Base-by-base conservation (phyloP, 2,329 filamentous ascomycete species). In the Cucurbitaria berberidis region DNA sequence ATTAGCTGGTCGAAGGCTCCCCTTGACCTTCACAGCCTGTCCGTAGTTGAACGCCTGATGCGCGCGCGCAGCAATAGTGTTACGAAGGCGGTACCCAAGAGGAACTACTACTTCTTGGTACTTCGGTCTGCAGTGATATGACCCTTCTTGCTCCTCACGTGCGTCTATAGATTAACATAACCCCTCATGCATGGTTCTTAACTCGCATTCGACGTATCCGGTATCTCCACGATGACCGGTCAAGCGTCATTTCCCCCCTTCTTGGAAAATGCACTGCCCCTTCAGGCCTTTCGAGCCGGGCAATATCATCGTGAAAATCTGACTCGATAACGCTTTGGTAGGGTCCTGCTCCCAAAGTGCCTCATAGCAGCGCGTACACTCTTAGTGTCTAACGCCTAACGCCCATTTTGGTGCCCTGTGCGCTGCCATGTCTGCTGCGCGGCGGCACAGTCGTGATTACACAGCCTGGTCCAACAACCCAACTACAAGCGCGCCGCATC, bases 181-280 rank as follows among this genome's bases (percentile, higher is more conserved):
- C 26, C 30, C 15, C 30, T 19, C 30, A 36, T 45, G 11, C 15
- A 18, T 18, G 11, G 24, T 26, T 11, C 24, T n/a, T 2, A 39
- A 19, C 24, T 45, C 43, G 43, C 30, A 48, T 55, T 48, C 39
- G 30, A 30, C 43, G 43, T 48, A 57, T 46, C 26, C 39, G 30
- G 29, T 39, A 39, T 48, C 53, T 46, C 26, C 11, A n/a, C 11
- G 13, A 16, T 24, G 21, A 18, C 54, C 51, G 54, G 48, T 60
- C 21, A 46, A 57, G 39, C 32, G 26, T 32, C 30, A 41, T 30
- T 45, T 35, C 34, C 22, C 38, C 30, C 32, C 15, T 34, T 9
- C 55, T 41, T 35, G n/a, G 38, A 39, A 39, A 19, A 48, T 42
- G 52, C 52, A 58, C 57, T 55, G 57, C 57, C 54, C 44, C 36